These are phyloP conservation scores for Prunella vulgaris DNA, from an alignment of 257 asterid genomes.

Conservation along the genomic window DNA sequence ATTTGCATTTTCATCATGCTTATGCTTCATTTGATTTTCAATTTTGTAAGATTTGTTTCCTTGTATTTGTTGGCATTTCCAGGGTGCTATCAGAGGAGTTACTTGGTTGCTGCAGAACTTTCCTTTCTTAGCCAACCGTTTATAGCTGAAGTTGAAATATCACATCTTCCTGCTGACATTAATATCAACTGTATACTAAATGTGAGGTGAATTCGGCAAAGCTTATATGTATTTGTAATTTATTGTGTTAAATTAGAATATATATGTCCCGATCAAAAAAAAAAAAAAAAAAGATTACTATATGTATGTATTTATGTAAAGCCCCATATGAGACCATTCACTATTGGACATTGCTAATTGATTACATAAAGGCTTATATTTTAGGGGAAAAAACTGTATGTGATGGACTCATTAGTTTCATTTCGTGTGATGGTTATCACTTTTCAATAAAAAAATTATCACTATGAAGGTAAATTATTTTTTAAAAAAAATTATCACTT, in stretches of 20 bases:
- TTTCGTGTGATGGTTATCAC: too few relatives aligned
- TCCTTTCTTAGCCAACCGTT: conserved; percentile 57
- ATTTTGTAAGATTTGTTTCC: not conserved
- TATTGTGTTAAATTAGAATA: too few relatives aligned
- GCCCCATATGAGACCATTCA: not conserved
- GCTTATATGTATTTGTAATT: not conserved
- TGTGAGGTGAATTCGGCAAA: not conserved
- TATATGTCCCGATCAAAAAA: too few relatives aligned
- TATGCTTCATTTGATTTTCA: not conserved
- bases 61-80: conserved; percentile 5
- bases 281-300: too few relatives aligned
- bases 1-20: not conserved
- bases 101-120: conserved; percentile 80
- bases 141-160: conserved; percentile 22
- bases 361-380: too few relatives aligned
- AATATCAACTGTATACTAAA: not conserved
- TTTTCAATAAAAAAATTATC: too few relatives aligned
- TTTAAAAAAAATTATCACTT: too few relatives aligned
- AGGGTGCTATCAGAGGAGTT: conserved; percentile 76
- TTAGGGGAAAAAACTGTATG: too few relatives aligned
- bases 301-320: not conserved
- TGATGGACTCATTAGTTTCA: too few relatives aligned
- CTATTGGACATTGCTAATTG: too few relatives aligned
- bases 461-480: too few relatives aligned
- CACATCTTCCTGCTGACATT: not conserved